Evolutionary conservation across 1,284 basidiomycete species (phyloP).

Genomic region (Takashimella tepidaria): DNA sequence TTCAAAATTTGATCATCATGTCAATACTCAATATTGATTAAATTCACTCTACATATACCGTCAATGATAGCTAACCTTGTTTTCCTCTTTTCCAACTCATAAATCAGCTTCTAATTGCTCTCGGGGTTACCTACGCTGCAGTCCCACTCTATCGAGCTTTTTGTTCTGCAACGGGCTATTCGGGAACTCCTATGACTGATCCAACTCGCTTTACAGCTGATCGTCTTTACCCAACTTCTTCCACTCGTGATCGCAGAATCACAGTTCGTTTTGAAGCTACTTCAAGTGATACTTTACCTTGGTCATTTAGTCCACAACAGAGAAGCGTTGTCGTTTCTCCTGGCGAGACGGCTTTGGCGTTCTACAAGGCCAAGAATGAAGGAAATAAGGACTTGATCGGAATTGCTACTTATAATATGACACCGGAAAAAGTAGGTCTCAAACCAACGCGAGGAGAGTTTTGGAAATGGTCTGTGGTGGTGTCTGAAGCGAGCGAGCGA

Average conservation of each 20-base stretch:
- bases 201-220: slow-evolving; percentile 73
- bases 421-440: slow-evolving; percentile 47
- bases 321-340: slow-evolving; percentile 85
- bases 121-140: slow-evolving; percentile 89
- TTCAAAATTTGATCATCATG: background rate
- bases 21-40: background rate
- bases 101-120: slow-evolving; percentile 75
- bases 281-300: slow-evolving; percentile 79
- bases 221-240: slow-evolving; percentile 68
- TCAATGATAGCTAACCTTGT: slow-evolving; percentile 1
- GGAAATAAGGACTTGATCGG: slow-evolving; percentile 87
- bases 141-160: slow-evolving; percentile 97
- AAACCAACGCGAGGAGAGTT: too few relatives aligned
- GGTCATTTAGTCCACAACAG: slow-evolving; percentile 89
- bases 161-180: slow-evolving; percentile 95
- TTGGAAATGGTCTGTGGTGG: background rate
- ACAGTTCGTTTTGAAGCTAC: slow-evolving; percentile 96
- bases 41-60: background rate
- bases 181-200: slow-evolving; percentile 86
- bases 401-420: slow-evolving; percentile 97
- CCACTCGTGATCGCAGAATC: slow-evolving; percentile 61
- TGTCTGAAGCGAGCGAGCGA: background rate
- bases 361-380: slow-evolving; percentile 90
- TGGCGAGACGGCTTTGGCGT: slow-evolving; percentile 93
- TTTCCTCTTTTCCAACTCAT: slow-evolving; percentile 1